A percentile compares a stretch with the other conserved stretches of the same genome.
phyloP scores from a whole-genome alignment of 2,329 filamentous ascomycete genomes.

The Volutella citrinella region DNA sequence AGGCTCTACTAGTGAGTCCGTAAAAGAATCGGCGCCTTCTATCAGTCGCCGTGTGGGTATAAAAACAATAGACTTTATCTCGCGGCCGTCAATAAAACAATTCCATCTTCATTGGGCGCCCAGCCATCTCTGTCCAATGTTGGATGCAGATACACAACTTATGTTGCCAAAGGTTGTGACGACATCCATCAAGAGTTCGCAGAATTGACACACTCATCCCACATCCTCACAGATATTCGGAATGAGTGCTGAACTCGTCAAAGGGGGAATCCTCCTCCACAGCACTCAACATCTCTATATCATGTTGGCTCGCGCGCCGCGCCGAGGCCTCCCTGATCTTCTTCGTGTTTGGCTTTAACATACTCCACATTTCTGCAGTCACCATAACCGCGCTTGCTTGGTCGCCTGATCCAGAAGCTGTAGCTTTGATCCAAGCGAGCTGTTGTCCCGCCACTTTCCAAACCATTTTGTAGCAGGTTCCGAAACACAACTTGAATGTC shows the following conservation, averaged over 20 bases:
- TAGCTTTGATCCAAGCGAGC: slow-evolving; percentile 45
- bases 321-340: slow-evolving; percentile 20
- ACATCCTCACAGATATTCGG: slow-evolving; percentile 31
- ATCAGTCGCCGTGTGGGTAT: too few relatives aligned
- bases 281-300: slow-evolving; percentile 21
- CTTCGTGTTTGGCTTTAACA: slow-evolving; percentile 34
- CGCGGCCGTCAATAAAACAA: too few relatives aligned
- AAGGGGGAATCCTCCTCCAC: slow-evolving; percentile 26
- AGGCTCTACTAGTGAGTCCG: too few relatives aligned
- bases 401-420: slow-evolving; percentile 12
- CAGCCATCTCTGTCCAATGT: too few relatives aligned
- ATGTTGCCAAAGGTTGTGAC: too few relatives aligned
- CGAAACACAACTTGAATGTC: slow-evolving; percentile 40
- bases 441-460: slow-evolving; percentile 50
- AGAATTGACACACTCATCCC: too few relatives aligned
- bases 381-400: slow-evolving; percentile 28
- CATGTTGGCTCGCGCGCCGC: slow-evolving; percentile 13
- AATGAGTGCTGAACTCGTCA: slow-evolving; percentile 26
- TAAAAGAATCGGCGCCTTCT: too few relatives aligned
- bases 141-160: too few relatives aligned
- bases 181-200: too few relatives aligned
- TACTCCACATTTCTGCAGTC: slow-evolving; percentile 33
- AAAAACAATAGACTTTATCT: too few relatives aligned
- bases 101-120: too few relatives aligned
- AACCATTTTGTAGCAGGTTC: slow-evolving; percentile 27